phyloP scores from a whole-genome alignment of 805 yeast species.

The Blastobotrys peoriensis region DNA sequence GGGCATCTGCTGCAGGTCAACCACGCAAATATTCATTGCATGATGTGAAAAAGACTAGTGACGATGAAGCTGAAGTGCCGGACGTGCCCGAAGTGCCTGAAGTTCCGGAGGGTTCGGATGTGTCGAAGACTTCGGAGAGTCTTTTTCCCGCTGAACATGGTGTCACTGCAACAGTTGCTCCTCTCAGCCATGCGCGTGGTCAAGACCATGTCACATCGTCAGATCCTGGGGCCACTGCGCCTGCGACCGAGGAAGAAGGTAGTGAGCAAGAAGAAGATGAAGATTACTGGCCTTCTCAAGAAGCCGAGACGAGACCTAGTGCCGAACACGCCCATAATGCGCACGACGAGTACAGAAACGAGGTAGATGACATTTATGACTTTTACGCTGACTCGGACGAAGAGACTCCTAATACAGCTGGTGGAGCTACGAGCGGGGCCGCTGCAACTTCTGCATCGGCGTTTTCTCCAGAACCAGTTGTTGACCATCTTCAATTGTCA shows the following conservation, averaged over 20 bases:
- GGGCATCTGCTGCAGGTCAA: not conserved
- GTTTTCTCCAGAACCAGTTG: no score
- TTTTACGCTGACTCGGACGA: constrained; percentile 17
- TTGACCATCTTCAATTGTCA: no score
- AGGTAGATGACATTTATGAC: constrained; percentile 22
- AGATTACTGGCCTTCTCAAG: constrained; percentile 2
- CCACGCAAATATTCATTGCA: not conserved
- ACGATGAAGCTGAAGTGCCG: constrained; percentile 3
- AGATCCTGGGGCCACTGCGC: not conserved
- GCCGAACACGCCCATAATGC: not conserved
- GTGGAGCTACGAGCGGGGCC: not conserved
- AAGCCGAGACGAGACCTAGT: not conserved
- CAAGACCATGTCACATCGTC: no score
- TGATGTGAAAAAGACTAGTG: not conserved
- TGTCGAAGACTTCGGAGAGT: not conserved
- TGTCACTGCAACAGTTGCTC: not conserved
- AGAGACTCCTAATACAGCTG: not conserved
- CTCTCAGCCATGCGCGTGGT: no score
- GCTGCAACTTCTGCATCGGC: no score
- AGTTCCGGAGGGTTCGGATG: not conserved
- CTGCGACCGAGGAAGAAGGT: not conserved
- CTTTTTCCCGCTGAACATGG: not conserved
- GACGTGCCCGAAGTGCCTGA: not conserved
- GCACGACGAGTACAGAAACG: not conserved
- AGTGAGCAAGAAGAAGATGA: constrained; percentile 2